Conservation (phyloP, 768 basidiomycete species). For the Chalciporus piperatus region DNA sequence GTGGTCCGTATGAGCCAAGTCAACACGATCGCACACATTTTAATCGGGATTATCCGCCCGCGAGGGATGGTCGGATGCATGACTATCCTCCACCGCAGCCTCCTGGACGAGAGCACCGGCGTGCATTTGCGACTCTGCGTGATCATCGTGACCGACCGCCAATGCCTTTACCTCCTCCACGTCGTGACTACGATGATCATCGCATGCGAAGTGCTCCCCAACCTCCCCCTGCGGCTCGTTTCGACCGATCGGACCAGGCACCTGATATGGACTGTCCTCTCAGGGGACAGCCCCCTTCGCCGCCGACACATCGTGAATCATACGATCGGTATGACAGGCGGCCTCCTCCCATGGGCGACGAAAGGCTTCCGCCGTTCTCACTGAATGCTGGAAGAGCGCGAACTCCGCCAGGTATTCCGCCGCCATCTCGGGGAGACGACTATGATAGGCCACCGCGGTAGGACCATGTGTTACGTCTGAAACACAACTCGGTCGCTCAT, state of each 20-base stretch:
- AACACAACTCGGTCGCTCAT: neutral
- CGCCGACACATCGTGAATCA: conserved; percentile 39
- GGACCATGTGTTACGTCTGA: conserved; percentile 7
- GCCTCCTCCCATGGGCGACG: conserved; percentile 39
- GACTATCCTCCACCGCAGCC: conserved; percentile 42
- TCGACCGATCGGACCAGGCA: conserved; percentile 44
- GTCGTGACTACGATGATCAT: conserved; percentile 71
- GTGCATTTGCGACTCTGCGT: conserved; percentile 59
- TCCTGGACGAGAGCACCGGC: conserved; percentile 53
- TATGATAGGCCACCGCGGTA: conserved; percentile 64
- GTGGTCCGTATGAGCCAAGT: conserved; percentile 48
- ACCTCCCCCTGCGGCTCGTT: conserved; percentile 47
- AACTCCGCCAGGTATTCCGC: conserved; percentile 50
- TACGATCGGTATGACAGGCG: conserved; percentile 67
- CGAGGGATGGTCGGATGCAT: conserved; percentile 59
- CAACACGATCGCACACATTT: conserved; percentile 58
- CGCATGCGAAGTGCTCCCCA: conserved; percentile 51
- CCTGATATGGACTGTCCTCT: conserved; percentile 45
- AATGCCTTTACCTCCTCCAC: conserved; percentile 39
- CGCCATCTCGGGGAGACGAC: conserved; percentile 58
- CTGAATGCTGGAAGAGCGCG: conserved; percentile 47
- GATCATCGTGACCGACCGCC: conserved; percentile 66
- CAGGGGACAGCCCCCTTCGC: conserved; percentile 50
- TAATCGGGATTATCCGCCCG: conserved; percentile 45
- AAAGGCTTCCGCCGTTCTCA: conserved; percentile 38